Evolutionary conservation across 2,329 filamentous ascomycete species (phyloP), one percentile per base, ranked within the genome.

Genomic region (Aspergillus pseudotamarii): DNA sequence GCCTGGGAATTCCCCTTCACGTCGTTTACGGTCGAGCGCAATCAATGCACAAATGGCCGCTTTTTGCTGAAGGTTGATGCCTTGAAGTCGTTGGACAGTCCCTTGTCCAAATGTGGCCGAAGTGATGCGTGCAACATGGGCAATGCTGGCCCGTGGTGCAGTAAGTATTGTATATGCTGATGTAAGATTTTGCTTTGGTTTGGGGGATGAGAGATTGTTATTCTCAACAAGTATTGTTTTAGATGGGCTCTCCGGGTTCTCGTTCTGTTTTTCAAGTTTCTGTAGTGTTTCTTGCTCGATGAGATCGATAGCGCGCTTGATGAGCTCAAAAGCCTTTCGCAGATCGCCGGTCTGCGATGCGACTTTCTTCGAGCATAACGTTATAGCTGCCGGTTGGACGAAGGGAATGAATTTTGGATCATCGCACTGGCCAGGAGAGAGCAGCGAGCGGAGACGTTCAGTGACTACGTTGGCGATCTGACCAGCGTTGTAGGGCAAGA

Each of bases 21-120:
- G 71, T 80, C 86, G 61, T 66, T 88, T 88, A 71, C 91, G 92
- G 76, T 97, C 94, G n/a, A 95, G 87, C 2, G 93, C 92, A 45
- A 94, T 85, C 16, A 99, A 84, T 0, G 94, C 88, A 80, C 95
- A 99, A 11, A 99, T 84, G 0, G 94, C 93, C 4, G 94, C 95
- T 77, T 97, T 98, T 78, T 99, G 95, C 75, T 99, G 96, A 2
- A 99, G 85, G 75, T 98, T 99, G 61, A 99, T 86, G 5, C 89
- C 89, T 76, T 91, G 90, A 16, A 99, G 87, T 62, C 95, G 88
- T 71, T 97, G 93, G 14, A 85, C 87, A 1, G 93, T 91, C 41
- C 94, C 94, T 70, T 97, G 94, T 75, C 91, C 92, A 78, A 99
- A 97, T 1, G 93, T 91, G 4, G 92, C 88, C 0, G 94, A 89